Evolutionary conservation across 768 basidiomycete species (phyloP).

Genomic region (Roridomyces roridus): DNA sequence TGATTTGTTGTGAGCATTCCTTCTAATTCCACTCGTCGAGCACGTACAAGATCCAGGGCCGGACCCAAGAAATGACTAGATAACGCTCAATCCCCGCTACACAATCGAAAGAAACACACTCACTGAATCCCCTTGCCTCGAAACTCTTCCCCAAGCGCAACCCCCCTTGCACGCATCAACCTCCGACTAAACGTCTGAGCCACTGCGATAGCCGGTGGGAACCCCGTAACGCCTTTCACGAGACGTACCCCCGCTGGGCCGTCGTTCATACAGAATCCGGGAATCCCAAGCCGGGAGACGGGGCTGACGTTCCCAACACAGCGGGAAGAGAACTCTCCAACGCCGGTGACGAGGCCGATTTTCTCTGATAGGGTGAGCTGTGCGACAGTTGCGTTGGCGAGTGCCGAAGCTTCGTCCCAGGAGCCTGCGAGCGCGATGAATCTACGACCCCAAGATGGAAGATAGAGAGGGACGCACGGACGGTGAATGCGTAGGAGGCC

Average conservation of each 20-base stretch:
- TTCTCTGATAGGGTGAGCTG: constrained; percentile 54
- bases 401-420: constrained; percentile 49
- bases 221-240: constrained; percentile 52
- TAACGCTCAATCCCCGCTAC: background rate
- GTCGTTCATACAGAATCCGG: constrained; percentile 54
- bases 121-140: constrained; percentile 68
- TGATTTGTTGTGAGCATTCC: constrained; percentile 22
- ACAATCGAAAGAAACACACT: constrained; percentile 9
- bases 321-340: constrained; percentile 50
- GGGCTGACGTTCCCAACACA: constrained; percentile 55
- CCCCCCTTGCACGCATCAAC: constrained; percentile 66
- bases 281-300: constrained; percentile 46
- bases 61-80: constrained; percentile 56
- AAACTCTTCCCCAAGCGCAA: constrained; percentile 71
- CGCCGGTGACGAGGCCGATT: constrained; percentile 50
- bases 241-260: constrained; percentile 54
- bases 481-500: constrained; percentile 52
- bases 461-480: constrained; percentile 42
- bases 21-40: background rate
- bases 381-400: constrained; percentile 42
- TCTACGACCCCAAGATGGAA: too few relatives aligned
- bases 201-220: constrained; percentile 64
- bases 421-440: too few relatives aligned
- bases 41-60: constrained; percentile 58
- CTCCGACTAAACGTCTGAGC: constrained; percentile 62